Evolutionary conservation across 306 rosid species (phyloP), one percentile per base, ranked within the genome.

Genomic region (Carpinus fangiana): DNA sequence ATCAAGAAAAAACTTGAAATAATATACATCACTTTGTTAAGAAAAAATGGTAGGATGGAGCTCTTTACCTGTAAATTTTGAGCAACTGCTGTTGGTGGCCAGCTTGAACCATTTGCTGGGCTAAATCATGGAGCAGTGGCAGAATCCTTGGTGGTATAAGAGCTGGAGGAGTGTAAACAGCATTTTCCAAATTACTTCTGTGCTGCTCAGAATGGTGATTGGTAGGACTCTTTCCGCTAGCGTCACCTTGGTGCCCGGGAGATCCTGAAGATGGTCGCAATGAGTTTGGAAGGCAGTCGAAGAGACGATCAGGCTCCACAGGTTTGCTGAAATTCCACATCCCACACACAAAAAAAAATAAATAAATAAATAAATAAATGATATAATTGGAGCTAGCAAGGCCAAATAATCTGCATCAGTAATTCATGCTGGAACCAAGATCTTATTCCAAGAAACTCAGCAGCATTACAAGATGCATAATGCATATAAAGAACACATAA

Each of bases 301-400:
- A 95, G 82, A 95, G 97, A 54, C 98, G 93, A 70, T 95, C 97
- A 66, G 98, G 99, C 73, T 95, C 99, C 97, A 95, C 99, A 50
- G 98, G 94, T 82, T 95, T 95, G 90, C 99, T 95, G 89, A 60
- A 82, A 87, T 78, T 56, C 23, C 31, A 67, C 45, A 67, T n/a
- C 67, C 78, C 73, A 78, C 50, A 12, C 65, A 9, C 72, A 81
- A 70, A 59, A 47, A 31, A 80, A 78, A 68, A 68, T 38, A 48
- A 9, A 31, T 23, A 23, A 0, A 23, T 23, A 23, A 23, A 23
- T 56, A 41, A 77, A 54, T 26, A 31, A 77, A 54, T 26, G 21
- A 62, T 3, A 50, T n/a, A 60, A 70, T 74, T 66, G 60, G 70
- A 72, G 70, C 69, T 71, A 57, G 79, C 70, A 73, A 73, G 36